Evolutionary conservation across 768 basidiomycete species (phyloP).

Genomic region (Boletus sp.): DNA sequence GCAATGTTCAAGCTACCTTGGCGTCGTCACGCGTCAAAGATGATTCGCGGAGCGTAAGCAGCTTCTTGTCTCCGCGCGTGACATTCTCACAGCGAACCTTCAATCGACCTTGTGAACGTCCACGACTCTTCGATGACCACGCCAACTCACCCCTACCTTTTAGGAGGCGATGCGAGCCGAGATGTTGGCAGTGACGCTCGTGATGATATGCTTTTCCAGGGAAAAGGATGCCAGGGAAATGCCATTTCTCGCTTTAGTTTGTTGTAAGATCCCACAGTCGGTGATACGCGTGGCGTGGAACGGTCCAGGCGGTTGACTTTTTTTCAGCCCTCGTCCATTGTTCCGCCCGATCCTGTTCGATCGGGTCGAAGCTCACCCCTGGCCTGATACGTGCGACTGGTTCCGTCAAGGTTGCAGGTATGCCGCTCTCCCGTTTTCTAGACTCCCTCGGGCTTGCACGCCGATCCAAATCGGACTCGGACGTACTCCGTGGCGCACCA

Average conservation of each 20-base stretch:
- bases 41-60: background rate
- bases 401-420: background rate
- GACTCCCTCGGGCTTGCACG: background rate
- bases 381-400: background rate
- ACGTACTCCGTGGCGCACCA: too few relatives aligned
- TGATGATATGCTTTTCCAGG: too few relatives aligned
- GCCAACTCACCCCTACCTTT: background rate
- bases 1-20: too few relatives aligned
- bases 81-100: background rate
- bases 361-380: background rate
- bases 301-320: too few relatives aligned
- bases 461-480: too few relatives aligned
- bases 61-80: background rate
- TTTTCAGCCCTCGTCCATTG: background rate
- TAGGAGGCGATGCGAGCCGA: background rate
- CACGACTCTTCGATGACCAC: background rate
- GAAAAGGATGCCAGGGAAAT: too few relatives aligned
- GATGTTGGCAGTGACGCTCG: too few relatives aligned
- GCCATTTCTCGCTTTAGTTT: too few relatives aligned
- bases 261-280: too few relatives aligned
- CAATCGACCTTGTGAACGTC: background rate
- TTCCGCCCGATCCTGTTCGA: background rate
- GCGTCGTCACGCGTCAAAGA: background rate
- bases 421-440: background rate
- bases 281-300: too few relatives aligned